Base-by-base conservation (phyloP, 1,284 basidiomycete genomes). In the Cystobasidium pallidum region DNA sequence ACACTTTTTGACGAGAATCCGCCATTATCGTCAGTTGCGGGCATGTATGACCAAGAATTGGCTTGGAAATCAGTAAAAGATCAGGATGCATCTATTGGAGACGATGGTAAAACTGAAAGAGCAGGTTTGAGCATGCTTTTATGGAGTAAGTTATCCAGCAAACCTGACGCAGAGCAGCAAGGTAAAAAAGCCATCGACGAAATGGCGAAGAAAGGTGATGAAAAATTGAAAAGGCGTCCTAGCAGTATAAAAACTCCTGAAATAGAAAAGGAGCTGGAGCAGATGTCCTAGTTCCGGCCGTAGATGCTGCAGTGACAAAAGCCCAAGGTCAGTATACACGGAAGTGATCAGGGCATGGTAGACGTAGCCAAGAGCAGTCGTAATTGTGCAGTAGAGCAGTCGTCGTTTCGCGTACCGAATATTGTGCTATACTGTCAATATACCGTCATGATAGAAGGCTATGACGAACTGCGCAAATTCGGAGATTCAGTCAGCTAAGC, bases 11-110 rank as follows among this genome's bases (percentile, higher is more conserved):
- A 76, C 8, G 81, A 82, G 39, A 66, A 64, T 11, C 81, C 81
- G 13, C 82, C 82, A 0, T 64, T 80, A 43, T 77, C 74, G 4
- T 75, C 77, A 28, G 65, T 82, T 21, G 81, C 78, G 3, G 79
- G 79, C 3, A 76, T 79, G 62, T 78, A 75, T 8, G 78, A 79
- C 71, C 79, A 78, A 49, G 81, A 81, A 80, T 65, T 82, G 6
- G 73, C 68, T 32, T 79, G 77, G 64, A 73, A 79, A 21, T 74
- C 73, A 6, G 77, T 79, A 47, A 80, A 78, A 78, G 81, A 81
- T 64, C 58, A 73, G 21, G 80, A 79, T 66, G 81, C 77, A 45
- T 62, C 75, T 0, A 75, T 74, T 15, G 75, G 75, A 3, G 74
- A 80, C 34, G 67, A 74, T 19, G 77, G 79, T 58, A 79, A 75